Evolutionary conservation across 768 basidiomycete species (phyloP).

Genomic region (Butyriboletus loyo): DNA sequence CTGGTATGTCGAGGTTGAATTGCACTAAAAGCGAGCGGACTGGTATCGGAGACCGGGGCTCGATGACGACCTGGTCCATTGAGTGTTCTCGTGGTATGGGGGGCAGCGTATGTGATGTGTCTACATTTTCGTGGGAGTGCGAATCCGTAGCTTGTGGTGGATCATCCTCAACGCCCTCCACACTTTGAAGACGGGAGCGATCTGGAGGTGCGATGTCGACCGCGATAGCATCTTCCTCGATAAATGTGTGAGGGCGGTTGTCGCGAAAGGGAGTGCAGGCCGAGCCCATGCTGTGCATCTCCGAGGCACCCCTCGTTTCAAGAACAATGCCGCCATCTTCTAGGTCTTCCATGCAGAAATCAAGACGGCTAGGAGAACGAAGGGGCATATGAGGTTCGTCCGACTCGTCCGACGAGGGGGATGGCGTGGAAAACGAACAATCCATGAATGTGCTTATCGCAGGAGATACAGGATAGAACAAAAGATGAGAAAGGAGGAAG

Average conservation of each 20-base stretch:
- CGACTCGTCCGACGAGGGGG: conserved; percentile 7
- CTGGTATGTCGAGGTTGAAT: background rate
- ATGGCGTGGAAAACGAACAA: conserved; percentile 2
- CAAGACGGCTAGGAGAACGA: conserved; percentile 49
- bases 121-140: conserved; percentile 13
- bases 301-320: background rate
- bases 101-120: conserved; percentile 3
- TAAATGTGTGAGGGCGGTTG: background rate
- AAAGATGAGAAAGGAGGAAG: background rate
- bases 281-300: conserved; percentile 13
- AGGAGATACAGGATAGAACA: background rate
- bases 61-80: conserved; percentile 17
- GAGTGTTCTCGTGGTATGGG: conserved; percentile 8
- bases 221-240: conserved; percentile 9
- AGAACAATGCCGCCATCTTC: background rate
- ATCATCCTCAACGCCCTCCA: background rate
- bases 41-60: conserved; percentile 22
- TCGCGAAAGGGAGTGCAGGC: conserved; percentile 1
- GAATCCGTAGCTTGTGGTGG: conserved; percentile 10
- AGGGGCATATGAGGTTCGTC: conserved; percentile 28
- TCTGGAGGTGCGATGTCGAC: background rate
- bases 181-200: background rate
- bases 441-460: conserved; percentile 6
- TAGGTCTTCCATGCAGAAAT: conserved; percentile 30
- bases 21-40: conserved; percentile 14